These are phyloP conservation scores for Saussurea involucrata DNA, from an alignment of 129 eudicot genomes.

Conservation along the genomic window DNA sequence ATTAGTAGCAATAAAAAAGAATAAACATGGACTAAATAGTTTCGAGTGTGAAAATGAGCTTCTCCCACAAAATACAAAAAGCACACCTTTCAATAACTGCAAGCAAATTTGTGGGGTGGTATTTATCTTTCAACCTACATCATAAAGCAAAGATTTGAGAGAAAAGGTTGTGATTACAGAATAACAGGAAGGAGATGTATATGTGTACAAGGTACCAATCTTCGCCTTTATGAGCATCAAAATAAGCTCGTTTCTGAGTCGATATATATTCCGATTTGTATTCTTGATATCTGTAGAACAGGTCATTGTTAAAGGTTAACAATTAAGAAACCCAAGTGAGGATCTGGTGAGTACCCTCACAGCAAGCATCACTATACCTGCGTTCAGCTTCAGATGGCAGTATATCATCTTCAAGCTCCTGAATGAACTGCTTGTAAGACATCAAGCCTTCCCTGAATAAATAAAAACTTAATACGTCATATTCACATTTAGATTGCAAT, in stretches of 20 bases:
- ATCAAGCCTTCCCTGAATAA: slow-evolving; percentile 88
- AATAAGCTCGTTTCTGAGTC: slow-evolving; percentile 87
- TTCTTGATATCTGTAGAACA: slow-evolving; percentile 71
- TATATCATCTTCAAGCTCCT: slow-evolving; percentile 98
- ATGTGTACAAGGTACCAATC: slow-evolving; percentile 57
- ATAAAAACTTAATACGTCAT: slow-evolving; percentile 2
- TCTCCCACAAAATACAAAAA: neutral
- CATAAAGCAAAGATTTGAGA: slow-evolving; percentile 11
- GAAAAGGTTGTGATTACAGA: neutral
- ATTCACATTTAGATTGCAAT: neutral
- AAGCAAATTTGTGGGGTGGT: slow-evolving; percentile 88
- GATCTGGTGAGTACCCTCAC: neutral
- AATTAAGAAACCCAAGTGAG: neutral
- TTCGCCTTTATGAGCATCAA: slow-evolving; percentile 90
- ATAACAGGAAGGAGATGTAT: no score
- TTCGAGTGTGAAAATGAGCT: neutral
- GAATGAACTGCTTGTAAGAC: slow-evolving; percentile 97
- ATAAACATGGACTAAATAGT: neutral
- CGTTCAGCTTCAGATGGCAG: slow-evolving; percentile 94
- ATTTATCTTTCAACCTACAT: slow-evolving; percentile 90
- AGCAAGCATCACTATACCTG: slow-evolving; percentile 42
- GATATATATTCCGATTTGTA: slow-evolving; percentile 88
- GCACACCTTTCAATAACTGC: slow-evolving; percentile 82
- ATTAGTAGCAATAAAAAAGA: neutral
- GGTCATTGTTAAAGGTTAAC: neutral